Base-by-base conservation (phyloP, 495 filamentous ascomycete species). In the Friedmanniomyces endolithicus region DNA sequence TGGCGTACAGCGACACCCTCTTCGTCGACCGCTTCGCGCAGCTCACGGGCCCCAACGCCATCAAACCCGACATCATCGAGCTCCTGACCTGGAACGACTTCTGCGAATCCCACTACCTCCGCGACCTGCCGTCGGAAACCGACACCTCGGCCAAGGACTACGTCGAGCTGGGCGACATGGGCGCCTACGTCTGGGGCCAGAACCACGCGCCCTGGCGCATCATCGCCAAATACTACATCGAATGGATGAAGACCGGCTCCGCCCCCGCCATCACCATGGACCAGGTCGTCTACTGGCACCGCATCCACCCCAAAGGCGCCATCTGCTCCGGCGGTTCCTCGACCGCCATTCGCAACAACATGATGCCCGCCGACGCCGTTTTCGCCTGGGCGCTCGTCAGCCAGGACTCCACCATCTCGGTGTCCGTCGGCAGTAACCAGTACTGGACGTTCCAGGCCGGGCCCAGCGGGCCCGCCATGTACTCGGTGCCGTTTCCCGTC, bases 41-140 rank as follows among this genome's bases (percentile, higher is more conserved):
- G 12, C 20, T 58, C 25, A 33, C 41, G 8, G 39, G 37, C 31
- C 37, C 57, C 39, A 35, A 59, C 20, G 41, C 27, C 22, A 48
- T 63, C 44, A 41, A 61, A 53, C 61, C 61, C 17, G 62, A 64
- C 40, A 64, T 64, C 62, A 58, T 64, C 50, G 56, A 64, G 55
- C 12, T 64, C 17, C 50, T 62, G 12, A 62, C 59, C 19, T 64
- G 62, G 62, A 64, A 64, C 47, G 62, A 64, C 56, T 64, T 50
- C 47, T 39, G 46, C 48, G 59, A 64, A 50, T 64, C 62, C 6
- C 59, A 64, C 62, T 64, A 64, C 56, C 55, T 64, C 34, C 54
- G 49, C 39, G 56, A 64, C 48, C 46, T 64, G 29, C 58, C 53
- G 1, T 11, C 31, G 31, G 24, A 47, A 23, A 27, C 41, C 19